A percentile compares a stretch with the other conserved stretches of the same genome.
phyloP scores from a whole-genome alignment of 2,329 filamentous ascomycete species.

The Arthroderma uncinatum region DNA sequence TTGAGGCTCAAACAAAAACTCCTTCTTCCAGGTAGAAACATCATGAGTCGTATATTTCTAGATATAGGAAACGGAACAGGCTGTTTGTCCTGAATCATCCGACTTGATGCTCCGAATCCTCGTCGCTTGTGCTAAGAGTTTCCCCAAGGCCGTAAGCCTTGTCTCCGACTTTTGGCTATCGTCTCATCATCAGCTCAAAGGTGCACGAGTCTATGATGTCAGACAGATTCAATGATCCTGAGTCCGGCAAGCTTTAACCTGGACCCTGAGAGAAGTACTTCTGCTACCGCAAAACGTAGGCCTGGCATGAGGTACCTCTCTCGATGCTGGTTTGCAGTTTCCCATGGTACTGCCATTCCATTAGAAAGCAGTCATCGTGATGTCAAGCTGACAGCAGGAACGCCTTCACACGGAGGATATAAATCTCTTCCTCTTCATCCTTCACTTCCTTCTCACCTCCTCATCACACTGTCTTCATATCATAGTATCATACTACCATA shows the following conservation, averaged over 20 bases:
- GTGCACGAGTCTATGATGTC: not conserved
- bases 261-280: not conserved
- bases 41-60: too few relatives aligned
- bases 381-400: not conserved
- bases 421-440: not conserved
- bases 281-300: not conserved
- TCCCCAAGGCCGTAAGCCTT: too few relatives aligned
- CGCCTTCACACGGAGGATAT: not conserved
- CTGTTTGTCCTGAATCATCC: too few relatives aligned
- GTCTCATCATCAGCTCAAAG: not conserved
- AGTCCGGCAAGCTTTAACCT: not conserved
- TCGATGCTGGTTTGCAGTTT: not conserved
- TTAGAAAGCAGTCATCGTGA: not conserved
- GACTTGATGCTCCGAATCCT: too few relatives aligned
- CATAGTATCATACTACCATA: not conserved
- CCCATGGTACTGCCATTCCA: not conserved
- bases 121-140: too few relatives aligned
- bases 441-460: not conserved
- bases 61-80: too few relatives aligned
- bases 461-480: not conserved
- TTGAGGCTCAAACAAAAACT: too few relatives aligned
- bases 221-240: not conserved
- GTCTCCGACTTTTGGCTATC: not conserved
- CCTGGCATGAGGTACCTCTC: not conserved
- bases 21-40: too few relatives aligned